A percentile compares a stretch with the other conserved stretches of the same genome.
phyloP scores from a whole-genome alignment of 352 stramenopile species.

The Pythium chondricola region DNA sequence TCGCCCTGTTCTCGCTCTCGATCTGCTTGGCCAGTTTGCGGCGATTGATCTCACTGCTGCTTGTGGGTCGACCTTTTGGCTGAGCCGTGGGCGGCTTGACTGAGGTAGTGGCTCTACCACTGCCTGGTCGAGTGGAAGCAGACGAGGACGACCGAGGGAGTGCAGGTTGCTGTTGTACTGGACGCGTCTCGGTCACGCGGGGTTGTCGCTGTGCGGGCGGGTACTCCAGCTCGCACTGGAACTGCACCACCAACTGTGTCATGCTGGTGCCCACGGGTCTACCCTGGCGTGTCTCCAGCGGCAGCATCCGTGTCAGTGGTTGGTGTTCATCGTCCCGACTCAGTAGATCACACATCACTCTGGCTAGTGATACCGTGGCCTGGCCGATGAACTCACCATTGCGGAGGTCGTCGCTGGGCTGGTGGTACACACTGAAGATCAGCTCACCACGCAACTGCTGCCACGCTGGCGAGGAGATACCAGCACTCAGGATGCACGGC shows the following conservation, averaged over 20 bases:
- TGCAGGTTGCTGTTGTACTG: neutral
- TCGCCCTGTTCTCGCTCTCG: conserved; percentile 45
- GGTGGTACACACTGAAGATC: conserved; percentile 53
- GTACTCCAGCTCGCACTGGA: conserved; percentile 39
- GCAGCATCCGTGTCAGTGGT: conserved; percentile 6
- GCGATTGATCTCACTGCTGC: conserved; percentile 57
- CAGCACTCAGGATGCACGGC: conserved; percentile 5
- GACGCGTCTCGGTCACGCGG: neutral
- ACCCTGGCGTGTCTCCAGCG: conserved; percentile 31
- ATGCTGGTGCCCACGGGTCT: conserved; percentile 9
- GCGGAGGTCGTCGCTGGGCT: neutral
- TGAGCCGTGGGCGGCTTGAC: neutral
- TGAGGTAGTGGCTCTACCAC: neutral
- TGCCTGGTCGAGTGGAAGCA: neutral
- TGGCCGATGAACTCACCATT: conserved; percentile 52
- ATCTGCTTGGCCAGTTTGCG: conserved; percentile 47
- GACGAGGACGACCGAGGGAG: neutral
- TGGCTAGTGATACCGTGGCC: conserved; percentile 30
- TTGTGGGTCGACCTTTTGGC: conserved; percentile 16
- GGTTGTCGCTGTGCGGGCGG: neutral
- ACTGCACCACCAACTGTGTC: conserved; percentile 28
- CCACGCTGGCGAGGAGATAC: conserved; percentile 27
- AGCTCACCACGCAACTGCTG: conserved; percentile 48
- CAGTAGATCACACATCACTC: conserved; percentile 24
- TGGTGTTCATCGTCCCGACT: no score